phyloP scores from a whole-genome alignment of 345 rosid genomes.

The Eucalyptus regnans region DNA sequence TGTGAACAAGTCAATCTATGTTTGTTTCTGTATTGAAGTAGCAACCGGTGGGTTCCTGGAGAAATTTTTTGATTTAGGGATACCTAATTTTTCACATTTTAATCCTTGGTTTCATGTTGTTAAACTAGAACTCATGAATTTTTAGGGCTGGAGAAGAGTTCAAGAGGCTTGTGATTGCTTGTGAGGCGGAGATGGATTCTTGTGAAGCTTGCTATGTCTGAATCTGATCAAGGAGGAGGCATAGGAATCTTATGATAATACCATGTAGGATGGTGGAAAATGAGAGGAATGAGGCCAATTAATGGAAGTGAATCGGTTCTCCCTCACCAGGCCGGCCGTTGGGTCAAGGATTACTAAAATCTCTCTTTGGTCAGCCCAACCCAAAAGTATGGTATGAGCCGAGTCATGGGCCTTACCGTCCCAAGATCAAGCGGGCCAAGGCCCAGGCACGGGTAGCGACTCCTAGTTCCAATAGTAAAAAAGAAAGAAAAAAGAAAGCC shows the following conservation, averaged over 20 bases:
- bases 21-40: not conserved
- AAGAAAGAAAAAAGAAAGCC: no score
- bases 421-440: not conserved
- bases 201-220: not conserved
- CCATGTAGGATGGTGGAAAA: not conserved
- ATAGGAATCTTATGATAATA: not conserved
- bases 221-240: not conserved
- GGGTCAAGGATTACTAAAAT: not conserved
- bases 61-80: not conserved
- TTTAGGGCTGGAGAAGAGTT: not conserved
- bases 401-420: not conserved
- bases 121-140: not conserved
- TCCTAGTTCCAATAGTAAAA: not conserved
- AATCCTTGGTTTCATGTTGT: not conserved
- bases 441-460: not conserved
- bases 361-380: not conserved
- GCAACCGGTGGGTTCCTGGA: rapidly evolving
- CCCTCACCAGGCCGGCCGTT: no score
- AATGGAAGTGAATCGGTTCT: not conserved
- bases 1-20: not conserved
- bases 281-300: not conserved
- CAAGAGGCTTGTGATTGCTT: not conserved
- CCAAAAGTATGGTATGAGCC: not conserved
- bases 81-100: not conserved
- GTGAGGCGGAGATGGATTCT: not conserved